Percentiles rank a stretch among this genome's conserved stretches.
These are phyloP conservation scores for Metschnikowia gruessii DNA, from an alignment of 805 yeast species.

Conservation along the genomic window DNA sequence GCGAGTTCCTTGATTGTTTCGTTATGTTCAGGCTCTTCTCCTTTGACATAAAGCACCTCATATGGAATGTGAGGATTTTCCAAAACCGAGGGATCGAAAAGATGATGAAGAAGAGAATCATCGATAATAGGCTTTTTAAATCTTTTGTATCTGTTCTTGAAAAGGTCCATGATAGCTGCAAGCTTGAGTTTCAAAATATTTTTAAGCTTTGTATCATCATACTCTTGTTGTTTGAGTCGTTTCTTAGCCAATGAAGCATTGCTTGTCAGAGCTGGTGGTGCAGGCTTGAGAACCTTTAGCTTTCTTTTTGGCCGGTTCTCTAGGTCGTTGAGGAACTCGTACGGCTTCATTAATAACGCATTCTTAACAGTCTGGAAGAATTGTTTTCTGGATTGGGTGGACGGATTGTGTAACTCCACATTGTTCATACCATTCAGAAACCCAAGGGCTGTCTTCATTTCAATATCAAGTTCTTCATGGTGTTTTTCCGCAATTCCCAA, in stretches of 20 bases:
- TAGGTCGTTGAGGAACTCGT: constrained; percentile 62
- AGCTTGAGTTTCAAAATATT: constrained; percentile 82
- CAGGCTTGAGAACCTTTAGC: constrained; percentile 39
- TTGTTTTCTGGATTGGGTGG: constrained; percentile 43
- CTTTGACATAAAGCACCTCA: constrained; percentile 43
- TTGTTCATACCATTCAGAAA: constrained; percentile 44
- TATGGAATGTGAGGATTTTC: constrained; percentile 36
- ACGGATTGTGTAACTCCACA: constrained; percentile 46
- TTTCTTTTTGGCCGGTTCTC: constrained; percentile 53
- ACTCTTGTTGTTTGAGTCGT: constrained; percentile 49
- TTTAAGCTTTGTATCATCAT: constrained; percentile 76
- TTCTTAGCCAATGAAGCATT: constrained; percentile 38
- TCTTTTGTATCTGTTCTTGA: constrained; percentile 81
- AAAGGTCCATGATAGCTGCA: constrained; percentile 83
- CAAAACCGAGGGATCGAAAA: constrained; percentile 62
- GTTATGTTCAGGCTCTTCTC: constrained; percentile 44
- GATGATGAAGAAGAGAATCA: constrained; percentile 64
- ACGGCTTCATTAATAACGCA: constrained; percentile 65
- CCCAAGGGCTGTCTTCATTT: constrained; percentile 57
- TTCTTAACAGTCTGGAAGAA: constrained; percentile 55
- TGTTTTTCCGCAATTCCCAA: constrained; percentile 66
- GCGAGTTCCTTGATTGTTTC: constrained; percentile 79
- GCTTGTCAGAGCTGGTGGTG: constrained; percentile 25
- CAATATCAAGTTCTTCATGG: constrained; percentile 41
- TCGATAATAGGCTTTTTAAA: constrained; percentile 90